Base-by-base conservation (phyloP, 768 basidiomycete species). In the Russula abietina region DNA sequence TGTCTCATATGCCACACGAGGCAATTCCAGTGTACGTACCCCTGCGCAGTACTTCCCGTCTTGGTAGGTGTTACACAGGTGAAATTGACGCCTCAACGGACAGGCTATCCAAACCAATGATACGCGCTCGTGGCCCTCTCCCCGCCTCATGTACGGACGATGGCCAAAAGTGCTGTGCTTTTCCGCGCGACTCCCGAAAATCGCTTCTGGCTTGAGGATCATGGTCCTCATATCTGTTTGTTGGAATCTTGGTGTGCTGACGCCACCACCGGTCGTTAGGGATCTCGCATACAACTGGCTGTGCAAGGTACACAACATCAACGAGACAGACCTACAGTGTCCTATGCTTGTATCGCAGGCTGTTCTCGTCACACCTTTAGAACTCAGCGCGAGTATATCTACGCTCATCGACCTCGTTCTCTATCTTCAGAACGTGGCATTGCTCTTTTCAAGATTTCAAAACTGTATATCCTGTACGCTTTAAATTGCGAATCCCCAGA, bases 381-480 rank as follows among this genome's bases (percentile, higher is more conserved):
- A 53, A 33, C 56, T 55, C 57, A 26, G 52, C 38, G 17, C 5
- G 32, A 39, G 28, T 63, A 54, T 57, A 59, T 59, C 36, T 63
- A 46, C 19, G 22, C 36, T 16, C 33, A 12, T 6, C 5, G 46
- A 19, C 26, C 12, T 28, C 8, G 11, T 11, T 1, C 10, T 59
- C 30, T 43, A 45, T 61, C 52, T 36, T 63, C 52, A 59, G 26
- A 54, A n/a, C 50, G 30, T 53, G 33, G 6, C 41, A 1, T 17
- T 17, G 10, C 4, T 28, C 26, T 8, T 50, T n/a, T n/a, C n/a
- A n/a, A n/a, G n/a, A n/a, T n/a, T n/a, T n/a, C n/a, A n/a, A n/a
- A n/a, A n/a, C n/a, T n/a, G n/a, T 46, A n/a, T 10, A 17, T 41
- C 12, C 33, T 5, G 57, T 59, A 11, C 41, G 62, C 38, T 48